Percentiles rank a stretch among this genome's conserved stretches.
Conservation (phyloP, 352 stramenopile species). For the Sclerospora graminicola region DNA sequence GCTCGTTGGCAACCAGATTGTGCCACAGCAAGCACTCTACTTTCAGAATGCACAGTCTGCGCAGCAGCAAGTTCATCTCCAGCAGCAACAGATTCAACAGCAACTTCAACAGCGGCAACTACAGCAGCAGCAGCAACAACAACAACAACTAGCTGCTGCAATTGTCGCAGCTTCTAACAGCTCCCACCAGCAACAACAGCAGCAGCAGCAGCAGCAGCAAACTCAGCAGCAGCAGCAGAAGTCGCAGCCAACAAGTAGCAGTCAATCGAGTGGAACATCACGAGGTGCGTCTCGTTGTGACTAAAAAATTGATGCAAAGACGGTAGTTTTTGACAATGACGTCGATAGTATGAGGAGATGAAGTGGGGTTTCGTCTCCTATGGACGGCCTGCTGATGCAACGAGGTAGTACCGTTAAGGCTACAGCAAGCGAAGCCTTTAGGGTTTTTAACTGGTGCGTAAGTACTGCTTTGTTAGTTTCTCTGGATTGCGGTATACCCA, state of each 20-base stretch:
- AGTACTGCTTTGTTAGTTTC: neutral
- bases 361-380: constrained; percentile 16
- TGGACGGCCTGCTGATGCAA: constrained; percentile 28
- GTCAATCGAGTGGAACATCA: constrained; percentile 11
- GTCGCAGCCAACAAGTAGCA: constrained; percentile 14
- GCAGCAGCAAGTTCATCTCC: constrained; percentile 36
- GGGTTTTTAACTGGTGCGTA: constrained; percentile 9
- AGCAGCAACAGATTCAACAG: constrained; percentile 40
- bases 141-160: constrained; percentile 18
- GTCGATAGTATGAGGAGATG: constrained; percentile 16
- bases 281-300: constrained; percentile 19
- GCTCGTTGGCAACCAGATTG: constrained; percentile 49
- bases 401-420: constrained; percentile 1
- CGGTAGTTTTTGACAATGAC: constrained; percentile 21
- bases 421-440: constrained; percentile 2
- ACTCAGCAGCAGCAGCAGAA: constrained; percentile 38
- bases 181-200: constrained; percentile 25
- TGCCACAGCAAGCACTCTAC: constrained; percentile 47
- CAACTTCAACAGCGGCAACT: constrained; percentile 30
- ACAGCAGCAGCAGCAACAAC: constrained; percentile 31
- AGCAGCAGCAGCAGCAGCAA: constrained; percentile 33
- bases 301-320: constrained; percentile 6
- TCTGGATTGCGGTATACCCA: too few relatives aligned
- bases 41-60: constrained; percentile 34
- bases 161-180: constrained; percentile 28